These are phyloP conservation scores for Pichia rugopelliculosa DNA, from an alignment of 805 yeast species.

Conservation along the genomic window DNA sequence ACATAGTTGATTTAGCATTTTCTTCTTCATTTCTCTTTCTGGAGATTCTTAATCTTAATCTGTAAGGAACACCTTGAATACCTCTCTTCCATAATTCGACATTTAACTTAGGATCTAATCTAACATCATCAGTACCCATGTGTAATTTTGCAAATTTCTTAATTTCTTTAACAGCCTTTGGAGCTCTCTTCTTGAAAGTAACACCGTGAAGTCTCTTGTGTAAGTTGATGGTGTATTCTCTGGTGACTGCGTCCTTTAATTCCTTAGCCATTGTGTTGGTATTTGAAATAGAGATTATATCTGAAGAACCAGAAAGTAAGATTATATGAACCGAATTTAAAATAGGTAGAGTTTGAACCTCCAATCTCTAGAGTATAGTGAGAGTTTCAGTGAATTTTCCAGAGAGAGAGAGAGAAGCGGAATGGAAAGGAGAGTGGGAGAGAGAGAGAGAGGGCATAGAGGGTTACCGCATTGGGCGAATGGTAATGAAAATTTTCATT, in stretches of 20 bases:
- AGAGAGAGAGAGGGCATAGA: background rate
- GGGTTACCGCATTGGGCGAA: conserved; percentile 14
- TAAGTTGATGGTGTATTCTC: conserved; percentile 99
- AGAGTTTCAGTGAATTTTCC: background rate
- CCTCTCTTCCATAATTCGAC: conserved; percentile 99
- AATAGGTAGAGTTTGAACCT: too few relatives aligned
- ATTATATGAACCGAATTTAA: background rate
- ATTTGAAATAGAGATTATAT: background rate
- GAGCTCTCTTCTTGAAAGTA: conserved; percentile 99
- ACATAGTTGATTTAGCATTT: conserved; percentile 95
- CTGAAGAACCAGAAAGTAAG: background rate
- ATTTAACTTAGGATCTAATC: conserved; percentile 98
- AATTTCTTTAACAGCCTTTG: conserved; percentile 98
- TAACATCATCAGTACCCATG: conserved; percentile 99
- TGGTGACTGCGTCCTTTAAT: conserved; percentile 98
- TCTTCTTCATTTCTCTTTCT: conserved; percentile 98
- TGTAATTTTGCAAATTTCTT: conserved; percentile 97
- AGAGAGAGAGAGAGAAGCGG: background rate
- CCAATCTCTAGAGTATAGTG: background rate
- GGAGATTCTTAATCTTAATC: conserved; percentile 97
- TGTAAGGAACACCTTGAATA: conserved; percentile 97
- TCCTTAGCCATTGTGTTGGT: conserved; percentile 39
- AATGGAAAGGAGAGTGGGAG: background rate
- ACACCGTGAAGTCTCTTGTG: conserved; percentile 99
- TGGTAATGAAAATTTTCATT: conserved; percentile 13